Percentiles rank a stretch among this genome's conserved stretches.
Evolutionary conservation across 345 rosid genomes (phyloP).

Genomic region (Brassica carinata): DNA sequence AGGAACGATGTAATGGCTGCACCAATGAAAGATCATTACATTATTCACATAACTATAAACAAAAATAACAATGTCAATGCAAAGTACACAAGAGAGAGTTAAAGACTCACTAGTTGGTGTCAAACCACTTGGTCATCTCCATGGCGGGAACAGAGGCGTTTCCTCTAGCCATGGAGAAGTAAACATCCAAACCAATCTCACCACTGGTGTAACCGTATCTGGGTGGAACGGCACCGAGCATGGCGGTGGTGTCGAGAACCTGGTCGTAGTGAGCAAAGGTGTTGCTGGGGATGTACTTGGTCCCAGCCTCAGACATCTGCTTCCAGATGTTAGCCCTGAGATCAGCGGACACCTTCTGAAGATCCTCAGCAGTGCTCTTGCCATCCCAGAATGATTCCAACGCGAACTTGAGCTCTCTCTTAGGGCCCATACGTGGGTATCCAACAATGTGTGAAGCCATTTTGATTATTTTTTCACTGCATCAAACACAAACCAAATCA

Average conservation of each 20-base stretch:
- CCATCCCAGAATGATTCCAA: conserved; percentile 99
- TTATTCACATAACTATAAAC: conserved; percentile 1
- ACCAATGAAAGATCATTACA: conserved; percentile 16
- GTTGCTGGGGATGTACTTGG: conserved; percentile 91
- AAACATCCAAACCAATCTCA: conserved; percentile 76
- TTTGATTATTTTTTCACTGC: conserved; percentile 36
- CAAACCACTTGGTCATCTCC: conserved; percentile 99
- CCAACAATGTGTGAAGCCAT: conserved; percentile 99
- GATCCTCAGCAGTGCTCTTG: conserved; percentile 90
- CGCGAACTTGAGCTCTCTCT: conserved; percentile 98
- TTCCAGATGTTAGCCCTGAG: conserved; percentile 92
- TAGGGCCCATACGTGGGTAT: conserved; percentile 99
- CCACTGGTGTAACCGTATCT: conserved; percentile 85
- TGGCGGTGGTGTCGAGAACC: conserved; percentile 91
- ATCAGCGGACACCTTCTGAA: conserved; percentile 88
- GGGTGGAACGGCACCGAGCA: conserved; percentile 96
- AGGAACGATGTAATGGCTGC: conserved; percentile 95
- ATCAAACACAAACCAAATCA: not conserved
- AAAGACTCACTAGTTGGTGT: conserved; percentile 96
- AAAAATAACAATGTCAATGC: not conserved
- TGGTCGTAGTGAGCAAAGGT: conserved; percentile 91
- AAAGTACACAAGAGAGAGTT: not conserved
- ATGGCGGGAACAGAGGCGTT: conserved; percentile 95
- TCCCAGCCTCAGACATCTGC: conserved; percentile 86
- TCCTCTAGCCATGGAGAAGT: conserved; percentile 99